Conservation (phyloP, 2,329 filamentous ascomycete species). For the Delphinella strobiligena region DNA sequence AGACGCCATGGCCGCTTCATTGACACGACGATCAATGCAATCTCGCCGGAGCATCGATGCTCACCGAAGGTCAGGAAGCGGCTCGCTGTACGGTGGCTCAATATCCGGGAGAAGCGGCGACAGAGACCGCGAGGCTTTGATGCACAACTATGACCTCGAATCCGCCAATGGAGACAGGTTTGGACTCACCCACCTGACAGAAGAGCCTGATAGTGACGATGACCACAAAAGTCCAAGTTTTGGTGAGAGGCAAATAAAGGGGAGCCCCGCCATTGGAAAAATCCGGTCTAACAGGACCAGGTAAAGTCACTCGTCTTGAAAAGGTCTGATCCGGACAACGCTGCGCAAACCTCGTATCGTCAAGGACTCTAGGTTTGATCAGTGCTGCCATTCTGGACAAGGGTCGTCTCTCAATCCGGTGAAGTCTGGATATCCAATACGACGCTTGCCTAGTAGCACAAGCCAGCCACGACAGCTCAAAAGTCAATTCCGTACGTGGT, state of each 20-base stretch:
- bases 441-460: no score
- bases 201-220: constrained; percentile 53
- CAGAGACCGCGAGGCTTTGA: constrained; percentile 67
- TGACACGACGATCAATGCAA: constrained; percentile 91
- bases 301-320: no score
- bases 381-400: no score
- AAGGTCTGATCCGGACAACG: no score
- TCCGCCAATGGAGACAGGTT: constrained; percentile 42
- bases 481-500: no score
- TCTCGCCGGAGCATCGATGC: constrained; percentile 52
- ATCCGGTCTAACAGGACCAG: no score
- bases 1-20: constrained; percentile 77
- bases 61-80: constrained; percentile 43
- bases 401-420: no score
- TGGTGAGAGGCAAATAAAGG: constrained; percentile 5
- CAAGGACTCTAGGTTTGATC: no score
- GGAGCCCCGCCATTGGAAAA: neutral
- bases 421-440: no score
- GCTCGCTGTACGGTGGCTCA: constrained; percentile 14
- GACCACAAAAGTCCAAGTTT: constrained; percentile 26
- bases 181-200: constrained; percentile 65
- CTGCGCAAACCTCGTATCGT: no score
- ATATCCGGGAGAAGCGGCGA: constrained; percentile 19
- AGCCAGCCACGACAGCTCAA: no score
- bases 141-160: constrained; percentile 82